Percentiles rank a stretch among this genome's conserved stretches.
These are phyloP conservation scores for Persicaria maculosa DNA, from an alignment of 148 eudicot species.

Conservation along the genomic window DNA sequence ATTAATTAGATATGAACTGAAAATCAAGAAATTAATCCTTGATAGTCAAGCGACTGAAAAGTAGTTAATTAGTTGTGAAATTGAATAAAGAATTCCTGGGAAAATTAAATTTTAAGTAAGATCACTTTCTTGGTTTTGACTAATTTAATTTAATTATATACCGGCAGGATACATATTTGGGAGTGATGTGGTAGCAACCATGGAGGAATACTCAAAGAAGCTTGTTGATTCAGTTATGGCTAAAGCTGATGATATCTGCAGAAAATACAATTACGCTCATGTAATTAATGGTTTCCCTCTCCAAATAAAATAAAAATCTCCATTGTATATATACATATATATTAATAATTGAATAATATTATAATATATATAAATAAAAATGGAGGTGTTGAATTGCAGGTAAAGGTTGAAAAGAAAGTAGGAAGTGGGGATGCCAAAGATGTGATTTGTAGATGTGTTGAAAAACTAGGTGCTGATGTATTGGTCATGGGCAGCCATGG, in stretches of 20 bases:
- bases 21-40: neutral
- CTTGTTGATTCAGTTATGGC: slow-evolving; percentile 64
- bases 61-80: neutral
- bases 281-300: neutral
- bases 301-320: too few species aligned
- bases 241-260: slow-evolving; percentile 55
- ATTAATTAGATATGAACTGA: too few species aligned
- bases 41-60: neutral
- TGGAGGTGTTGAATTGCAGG: slow-evolving; percentile 23
- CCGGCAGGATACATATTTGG: slow-evolving; percentile 43
- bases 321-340: neutral
- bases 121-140: neutral
- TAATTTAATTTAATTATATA: neutral
- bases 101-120: too few species aligned
- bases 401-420: slow-evolving; percentile 59
- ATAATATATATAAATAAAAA: neutral
- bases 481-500: slow-evolving; percentile 87
- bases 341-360: neutral
- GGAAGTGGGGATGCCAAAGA: slow-evolving; percentile 74
- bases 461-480: slow-evolving; percentile 52
- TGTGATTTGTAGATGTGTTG: slow-evolving; percentile 58
- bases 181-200: slow-evolving; percentile 47
- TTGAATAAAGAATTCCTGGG: neutral
- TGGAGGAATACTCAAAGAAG: slow-evolving; percentile 51
- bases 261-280: slow-evolving; percentile 24